Conservation (phyloP, 2,329 filamentous ascomycete species). For the Didymella glomerata region DNA sequence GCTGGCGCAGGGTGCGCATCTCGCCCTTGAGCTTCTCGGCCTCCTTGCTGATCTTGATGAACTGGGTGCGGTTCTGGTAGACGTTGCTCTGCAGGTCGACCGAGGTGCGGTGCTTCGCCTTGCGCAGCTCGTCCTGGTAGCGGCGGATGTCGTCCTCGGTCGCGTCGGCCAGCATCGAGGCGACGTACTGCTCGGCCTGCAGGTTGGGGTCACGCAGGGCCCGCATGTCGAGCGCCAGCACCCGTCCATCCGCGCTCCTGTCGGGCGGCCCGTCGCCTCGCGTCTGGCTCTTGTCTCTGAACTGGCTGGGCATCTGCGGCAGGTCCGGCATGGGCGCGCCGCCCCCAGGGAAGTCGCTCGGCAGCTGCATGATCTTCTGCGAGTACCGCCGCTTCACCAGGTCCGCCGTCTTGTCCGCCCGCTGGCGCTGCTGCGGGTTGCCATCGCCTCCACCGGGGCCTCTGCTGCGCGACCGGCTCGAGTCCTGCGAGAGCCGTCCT, state of each 20-base stretch:
- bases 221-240: slow-evolving; percentile 76
- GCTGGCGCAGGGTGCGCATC: slow-evolving; percentile 86
- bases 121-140: slow-evolving; percentile 78
- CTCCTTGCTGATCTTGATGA: slow-evolving; percentile 99
- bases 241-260: slow-evolving; percentile 52
- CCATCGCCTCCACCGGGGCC: slow-evolving; percentile 8
- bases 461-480: slow-evolving; percentile 46
- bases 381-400: slow-evolving; percentile 95
- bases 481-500: slow-evolving; percentile 49
- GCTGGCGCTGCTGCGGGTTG: slow-evolving; percentile 52
- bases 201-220: slow-evolving; percentile 82
- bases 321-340: slow-evolving; percentile 69
- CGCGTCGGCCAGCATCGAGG: slow-evolving; percentile 79
- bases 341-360: slow-evolving; percentile 70
- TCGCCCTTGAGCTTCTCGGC: slow-evolving; percentile 97
- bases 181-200: slow-evolving; percentile 79
- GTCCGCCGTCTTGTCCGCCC: slow-evolving; percentile 70
- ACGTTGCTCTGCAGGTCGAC: slow-evolving; percentile 92
- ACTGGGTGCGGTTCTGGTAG: slow-evolving; percentile 95
- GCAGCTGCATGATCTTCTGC: slow-evolving; percentile 83
- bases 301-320: slow-evolving; percentile 70
- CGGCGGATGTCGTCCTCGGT: slow-evolving; percentile 86
- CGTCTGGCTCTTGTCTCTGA: slow-evolving; percentile 57
- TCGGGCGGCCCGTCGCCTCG: slow-evolving; percentile 57
- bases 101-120: slow-evolving; percentile 79